These are phyloP conservation scores for Candida multigemmis DNA, from an alignment of 805 yeast species.

Conservation along the genomic window DNA sequence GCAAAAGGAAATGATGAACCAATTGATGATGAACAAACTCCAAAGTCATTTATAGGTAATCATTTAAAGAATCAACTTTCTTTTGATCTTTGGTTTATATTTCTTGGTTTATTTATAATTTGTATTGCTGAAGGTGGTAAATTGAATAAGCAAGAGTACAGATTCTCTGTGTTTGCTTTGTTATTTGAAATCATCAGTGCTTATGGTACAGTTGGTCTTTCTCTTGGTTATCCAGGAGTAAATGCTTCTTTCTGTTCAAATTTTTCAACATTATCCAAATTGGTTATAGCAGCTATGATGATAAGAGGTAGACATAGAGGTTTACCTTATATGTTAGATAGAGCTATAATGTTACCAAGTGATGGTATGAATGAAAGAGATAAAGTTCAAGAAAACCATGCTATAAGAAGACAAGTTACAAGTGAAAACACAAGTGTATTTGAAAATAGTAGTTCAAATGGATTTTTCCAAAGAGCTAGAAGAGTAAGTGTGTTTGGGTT, in stretches of 20 bases:
- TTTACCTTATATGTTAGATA: slow-evolving; percentile 82
- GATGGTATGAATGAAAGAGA: slow-evolving; percentile 57
- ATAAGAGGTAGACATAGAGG: slow-evolving; percentile 96
- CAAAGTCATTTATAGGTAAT: slow-evolving; percentile 63
- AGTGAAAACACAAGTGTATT: slow-evolving; percentile 16
- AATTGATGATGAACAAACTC: slow-evolving; percentile 29
- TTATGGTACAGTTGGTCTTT: slow-evolving; percentile 92
- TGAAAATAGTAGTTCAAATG: too few species aligned
- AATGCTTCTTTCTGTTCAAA: slow-evolving; percentile 66
- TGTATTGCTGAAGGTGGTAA: slow-evolving; percentile 77
- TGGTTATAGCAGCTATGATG: slow-evolving; percentile 83
- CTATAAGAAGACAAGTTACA: slow-evolving; percentile 20
- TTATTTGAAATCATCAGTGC: slow-evolving; percentile 90
- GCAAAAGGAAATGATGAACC: slow-evolving; percentile 22
- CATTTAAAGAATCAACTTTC: slow-evolving; percentile 90
- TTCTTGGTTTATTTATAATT: slow-evolving; percentile 75
- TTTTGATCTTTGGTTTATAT: slow-evolving; percentile 90
- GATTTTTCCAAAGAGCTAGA: too few species aligned
- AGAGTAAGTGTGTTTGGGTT: too few species aligned
- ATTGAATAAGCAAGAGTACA: slow-evolving; percentile 31
- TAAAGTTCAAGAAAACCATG: slow-evolving; percentile 47
- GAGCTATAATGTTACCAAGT: slow-evolving; percentile 84
- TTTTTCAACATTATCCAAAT: slow-evolving; percentile 65
- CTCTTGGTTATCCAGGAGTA: slow-evolving; percentile 69
- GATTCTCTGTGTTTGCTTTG: slow-evolving; percentile 61